Base-by-base conservation (phyloP, 2,329 filamentous ascomycete genomes). In the Coniosporium tulheliwenetii region DNA sequence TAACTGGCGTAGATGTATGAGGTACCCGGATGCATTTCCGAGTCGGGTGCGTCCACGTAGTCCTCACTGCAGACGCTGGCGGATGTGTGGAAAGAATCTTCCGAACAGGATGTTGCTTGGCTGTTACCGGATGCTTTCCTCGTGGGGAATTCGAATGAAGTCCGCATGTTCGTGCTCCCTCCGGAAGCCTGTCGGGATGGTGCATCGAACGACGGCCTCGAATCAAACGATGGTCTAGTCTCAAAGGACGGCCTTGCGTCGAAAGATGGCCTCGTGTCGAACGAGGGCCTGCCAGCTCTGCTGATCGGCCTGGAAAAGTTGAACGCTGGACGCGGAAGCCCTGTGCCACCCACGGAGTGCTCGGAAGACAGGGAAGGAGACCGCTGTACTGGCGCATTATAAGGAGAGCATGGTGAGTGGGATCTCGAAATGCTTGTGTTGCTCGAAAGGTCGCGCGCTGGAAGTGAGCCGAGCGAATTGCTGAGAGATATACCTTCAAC, bases 261-360 rank as follows among this genome's bases (percentile, higher is more conserved):
- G 12, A 54, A 47, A 16, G 55, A 54, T 5, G 62, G 52, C 30
- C 50, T 52, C 39, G 48, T 54, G 30, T 65, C 62, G 12, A 58
- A 41, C 5, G 58, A 58, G 12, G 75, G 74, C 10, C 72, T 77
- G 45, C 76, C 77, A 44, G 77, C 73, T 54, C 80, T 72, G 58
- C 89, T 95, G 45, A 93, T 63, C 0, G 91, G 91, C 36, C 91
- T 75, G 1, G 91, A 96, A 58, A 96, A 96, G 61, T 98, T 96
- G 62, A 93, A 89, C 0, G 82, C 77, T 1, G 85, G 82, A 12
- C 80, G 74, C 10, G 79, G 76, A 31, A 86, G 61, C 29, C 52
- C 44, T 30, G 60, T 62, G 10, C 73, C 69, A 38, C 63, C 71
- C 36, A 71, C 70, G 2, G 86, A 93, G 39, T 75, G 74, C 45